phyloP scores from a whole-genome alignment of 805 yeast species.

The Kuraishia molischiana region DNA sequence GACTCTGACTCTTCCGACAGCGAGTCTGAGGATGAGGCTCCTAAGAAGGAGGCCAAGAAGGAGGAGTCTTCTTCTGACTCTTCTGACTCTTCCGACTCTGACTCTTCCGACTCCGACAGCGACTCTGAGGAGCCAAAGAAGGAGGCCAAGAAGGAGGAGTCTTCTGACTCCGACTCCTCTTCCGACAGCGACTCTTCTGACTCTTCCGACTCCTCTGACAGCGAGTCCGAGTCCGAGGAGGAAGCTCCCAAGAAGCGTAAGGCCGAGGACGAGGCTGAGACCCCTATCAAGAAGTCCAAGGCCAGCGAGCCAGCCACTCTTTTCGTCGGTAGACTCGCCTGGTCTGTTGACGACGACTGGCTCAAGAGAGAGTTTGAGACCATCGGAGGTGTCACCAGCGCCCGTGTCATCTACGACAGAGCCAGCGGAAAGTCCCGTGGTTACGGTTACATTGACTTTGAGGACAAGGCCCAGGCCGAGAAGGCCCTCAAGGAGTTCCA shows the following conservation, averaged over 20 bases:
- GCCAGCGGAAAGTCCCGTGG: conserved; percentile 92
- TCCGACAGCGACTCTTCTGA: conserved; percentile 11
- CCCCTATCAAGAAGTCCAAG: conserved; percentile 43
- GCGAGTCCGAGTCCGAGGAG: conserved; percentile 19
- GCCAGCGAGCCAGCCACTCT: conserved; percentile 71
- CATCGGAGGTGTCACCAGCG: conserved; percentile 71
- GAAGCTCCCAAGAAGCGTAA: conserved; percentile 32
- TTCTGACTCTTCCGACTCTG: conserved; percentile 6
- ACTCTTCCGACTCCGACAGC: conserved; percentile 13
- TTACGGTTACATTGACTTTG: conserved; percentile 95
- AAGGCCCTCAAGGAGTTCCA: conserved; percentile 78
- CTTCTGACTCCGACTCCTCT: conserved; percentile 13
- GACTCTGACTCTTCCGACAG: conserved; percentile 19
- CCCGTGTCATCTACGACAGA: conserved; percentile 92
- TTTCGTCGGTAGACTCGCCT: conserved; percentile 94
- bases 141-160: conserved; percentile 10
- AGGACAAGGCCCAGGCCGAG: conserved; percentile 65
- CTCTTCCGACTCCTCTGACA: conserved; percentile 15
- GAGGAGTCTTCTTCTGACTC: conserved; percentile 15
- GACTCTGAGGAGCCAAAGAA: conserved; percentile 4
- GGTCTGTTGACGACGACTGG: conserved; percentile 97
- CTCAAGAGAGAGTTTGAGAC: conserved; percentile 78
- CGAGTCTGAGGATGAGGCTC: conserved; percentile 5
- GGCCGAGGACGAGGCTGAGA: conserved; percentile 28
- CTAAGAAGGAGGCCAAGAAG: conserved; percentile 7